A percentile compares a stretch with the other conserved stretches of the same genome.
These are phyloP conservation scores for Colletotrichum kahawae DNA, from an alignment of 2,329 filamentous ascomycete species.

Conservation along the genomic window DNA sequence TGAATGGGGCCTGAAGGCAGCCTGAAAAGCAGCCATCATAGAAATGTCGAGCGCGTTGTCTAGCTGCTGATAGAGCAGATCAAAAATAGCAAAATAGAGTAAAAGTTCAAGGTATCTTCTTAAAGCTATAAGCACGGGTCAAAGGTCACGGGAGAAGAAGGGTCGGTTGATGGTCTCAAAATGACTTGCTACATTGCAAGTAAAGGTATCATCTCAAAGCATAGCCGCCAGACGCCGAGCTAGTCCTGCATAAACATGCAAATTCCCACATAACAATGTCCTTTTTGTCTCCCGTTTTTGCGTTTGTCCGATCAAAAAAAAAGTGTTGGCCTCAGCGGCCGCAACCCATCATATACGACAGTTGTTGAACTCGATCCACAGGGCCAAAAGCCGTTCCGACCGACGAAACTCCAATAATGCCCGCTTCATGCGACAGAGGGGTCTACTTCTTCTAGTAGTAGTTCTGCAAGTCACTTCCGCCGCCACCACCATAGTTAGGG, in stretches of 20 bases:
- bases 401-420: neutral
- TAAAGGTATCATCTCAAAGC: constrained; percentile 18
- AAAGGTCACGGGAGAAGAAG: neutral
- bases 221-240: constrained; percentile 15
- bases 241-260: neutral
- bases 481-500: constrained; percentile 16
- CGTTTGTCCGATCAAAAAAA: neutral
- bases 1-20: neutral
- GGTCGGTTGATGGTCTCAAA: neutral
- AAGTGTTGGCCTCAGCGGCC: neutral
- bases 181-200: neutral
- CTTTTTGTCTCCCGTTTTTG: neutral
- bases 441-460: constrained; percentile 37
- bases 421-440: neutral
- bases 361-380: neutral
- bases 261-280: neutral
- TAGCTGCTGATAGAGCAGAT: neutral
- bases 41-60: neutral
- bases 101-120: neutral
- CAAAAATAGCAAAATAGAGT: neutral
- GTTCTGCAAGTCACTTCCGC: constrained; percentile 42
- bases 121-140: neutral
- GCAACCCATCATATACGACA: neutral
- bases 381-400: neutral
- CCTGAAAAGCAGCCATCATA: neutral